Evolutionary conservation across 352 stramenopile genomes (phyloP).

Genomic region (Globisporangium cylindrosporum): DNA sequence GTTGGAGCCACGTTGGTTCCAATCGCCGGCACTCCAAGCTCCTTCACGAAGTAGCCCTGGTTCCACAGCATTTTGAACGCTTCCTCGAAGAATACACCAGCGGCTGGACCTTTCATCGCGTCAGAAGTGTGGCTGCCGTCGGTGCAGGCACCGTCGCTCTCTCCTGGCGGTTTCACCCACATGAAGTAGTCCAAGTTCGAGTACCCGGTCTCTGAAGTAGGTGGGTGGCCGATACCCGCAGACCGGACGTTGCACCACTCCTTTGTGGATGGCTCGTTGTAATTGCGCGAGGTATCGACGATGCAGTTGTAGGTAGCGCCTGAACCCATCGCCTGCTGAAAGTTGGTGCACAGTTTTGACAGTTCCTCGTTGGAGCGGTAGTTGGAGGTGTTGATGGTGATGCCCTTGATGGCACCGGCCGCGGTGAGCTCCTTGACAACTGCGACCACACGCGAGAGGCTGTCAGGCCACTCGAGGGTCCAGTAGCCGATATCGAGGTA

Average conservation of each 20-base stretch:
- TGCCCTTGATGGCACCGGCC: conserved; percentile 45
- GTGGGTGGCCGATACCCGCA: conserved; percentile 42
- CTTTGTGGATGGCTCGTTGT: conserved; percentile 16
- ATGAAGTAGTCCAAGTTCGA: conserved; percentile 68
- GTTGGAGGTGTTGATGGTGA: conserved; percentile 79
- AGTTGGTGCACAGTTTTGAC: conserved; percentile 46
- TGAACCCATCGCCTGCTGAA: conserved; percentile 46
- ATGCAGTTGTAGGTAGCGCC: conserved; percentile 41
- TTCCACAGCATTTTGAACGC: conserved; percentile 61
- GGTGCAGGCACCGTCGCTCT: conserved; percentile 59
- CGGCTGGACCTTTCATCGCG: conserved; percentile 44
- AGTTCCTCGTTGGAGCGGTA: conserved; percentile 59
- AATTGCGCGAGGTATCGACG: conserved; percentile 62
- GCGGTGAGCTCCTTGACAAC: conserved; percentile 40
- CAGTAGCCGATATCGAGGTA: conserved; percentile 76
- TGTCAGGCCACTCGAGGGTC: conserved; percentile 36
- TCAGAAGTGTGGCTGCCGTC: conserved; percentile 31
- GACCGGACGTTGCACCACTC: conserved; percentile 59
- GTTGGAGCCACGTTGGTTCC: conserved; percentile 7
- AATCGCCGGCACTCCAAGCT: conserved; percentile 33
- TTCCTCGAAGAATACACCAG: conserved; percentile 55
- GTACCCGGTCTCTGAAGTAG: conserved; percentile 42
- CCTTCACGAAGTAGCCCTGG: conserved; percentile 56
- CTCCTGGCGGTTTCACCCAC: conserved; percentile 67
- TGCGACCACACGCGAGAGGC: conserved; percentile 21